These are phyloP conservation scores for Torulaspora microellipsoides DNA, from an alignment of 805 yeast species.

Conservation along the genomic window DNA sequence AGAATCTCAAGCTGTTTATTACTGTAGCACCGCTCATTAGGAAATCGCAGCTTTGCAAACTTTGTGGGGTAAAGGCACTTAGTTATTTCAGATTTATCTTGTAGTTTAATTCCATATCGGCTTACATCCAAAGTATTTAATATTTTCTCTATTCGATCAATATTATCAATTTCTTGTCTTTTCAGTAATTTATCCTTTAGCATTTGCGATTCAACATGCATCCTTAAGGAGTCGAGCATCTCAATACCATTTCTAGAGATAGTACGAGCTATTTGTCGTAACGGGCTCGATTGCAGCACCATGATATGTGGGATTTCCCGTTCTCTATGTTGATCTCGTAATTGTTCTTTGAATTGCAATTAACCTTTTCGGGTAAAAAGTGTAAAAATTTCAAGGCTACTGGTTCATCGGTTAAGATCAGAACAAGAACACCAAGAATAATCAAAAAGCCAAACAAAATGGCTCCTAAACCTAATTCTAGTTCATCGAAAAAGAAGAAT, in stretches of 20 bases:
- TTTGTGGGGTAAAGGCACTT: slow-evolving; percentile 21
- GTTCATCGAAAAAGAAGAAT: slow-evolving; percentile 31
- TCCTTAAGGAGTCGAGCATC: too few species aligned
- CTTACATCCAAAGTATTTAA: slow-evolving; percentile 8
- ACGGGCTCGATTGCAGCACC: too few species aligned
- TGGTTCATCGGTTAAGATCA: too few species aligned
- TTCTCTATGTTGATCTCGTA: background rate
- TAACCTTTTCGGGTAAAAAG: too few species aligned
- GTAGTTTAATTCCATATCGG: slow-evolving; percentile 8
- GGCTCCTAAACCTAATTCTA: slow-evolving; percentile 29
- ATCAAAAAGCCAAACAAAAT: slow-evolving; percentile 6
- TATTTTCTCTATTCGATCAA: slow-evolving; percentile 5
- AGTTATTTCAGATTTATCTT: slow-evolving; percentile 9
- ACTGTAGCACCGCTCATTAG: slow-evolving; percentile 8
- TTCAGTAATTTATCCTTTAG: slow-evolving; percentile 2
- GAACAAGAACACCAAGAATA: too few species aligned
- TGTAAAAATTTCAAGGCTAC: too few species aligned
- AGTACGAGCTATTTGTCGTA: too few species aligned
- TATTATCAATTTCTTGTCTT: slow-evolving; percentile 7
- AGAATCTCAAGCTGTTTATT: slow-evolving; percentile 14
- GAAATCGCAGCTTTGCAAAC: slow-evolving; percentile 8
- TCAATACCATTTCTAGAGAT: too few species aligned
- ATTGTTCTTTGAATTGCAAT: background rate
- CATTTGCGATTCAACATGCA: background rate
- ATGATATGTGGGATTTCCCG: background rate